Evolutionary conservation across 1,139 yeast genomes (phyloP).

Genomic region (Pichia sp.): DNA sequence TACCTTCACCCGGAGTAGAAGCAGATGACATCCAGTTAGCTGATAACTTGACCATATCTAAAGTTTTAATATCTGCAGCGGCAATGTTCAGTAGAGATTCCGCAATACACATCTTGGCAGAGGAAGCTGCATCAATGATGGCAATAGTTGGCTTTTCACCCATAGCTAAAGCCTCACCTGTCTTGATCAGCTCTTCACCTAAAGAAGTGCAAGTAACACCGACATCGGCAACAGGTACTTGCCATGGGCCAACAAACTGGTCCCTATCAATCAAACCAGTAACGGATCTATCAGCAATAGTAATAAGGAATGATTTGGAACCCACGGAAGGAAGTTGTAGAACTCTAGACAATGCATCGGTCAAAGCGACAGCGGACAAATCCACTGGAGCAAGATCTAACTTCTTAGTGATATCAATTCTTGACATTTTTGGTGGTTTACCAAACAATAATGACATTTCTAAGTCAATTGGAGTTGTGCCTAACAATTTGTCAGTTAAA

Average conservation of each 20-base stretch:
- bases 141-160: slow-evolving; percentile 96
- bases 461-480: slow-evolving; percentile 85
- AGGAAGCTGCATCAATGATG: slow-evolving; percentile 83
- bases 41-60: slow-evolving; percentile 76
- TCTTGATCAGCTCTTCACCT: slow-evolving; percentile 61
- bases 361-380: slow-evolving; percentile 30
- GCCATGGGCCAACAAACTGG: slow-evolving; percentile 99
- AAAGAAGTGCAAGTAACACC: slow-evolving; percentile 93
- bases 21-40: slow-evolving; percentile 99
- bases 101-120: slow-evolving; percentile 96
- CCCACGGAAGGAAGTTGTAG: slow-evolving; percentile 91
- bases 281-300: slow-evolving; percentile 95
- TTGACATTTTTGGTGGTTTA: slow-evolving; percentile 92
- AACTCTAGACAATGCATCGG: slow-evolving; percentile 75
- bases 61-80: slow-evolving; percentile 81
- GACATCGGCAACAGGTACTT: slow-evolving; percentile 98
- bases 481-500: slow-evolving; percentile 72
- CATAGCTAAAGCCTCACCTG: slow-evolving; percentile 97
- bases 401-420: slow-evolving; percentile 64
- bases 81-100: slow-evolving; percentile 85
- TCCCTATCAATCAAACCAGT: slow-evolving; percentile 97
- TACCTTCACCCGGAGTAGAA: slow-evolving; percentile 91
- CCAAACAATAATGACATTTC: slow-evolving; percentile 97
- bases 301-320: slow-evolving; percentile 88
- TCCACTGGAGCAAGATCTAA: slow-evolving; percentile 52